Percentiles rank a stretch among this genome's conserved stretches.
These are phyloP conservation scores for Nitzschia inconspicua DNA, from an alignment of 108 stramenopile species.

Conservation along the genomic window DNA sequence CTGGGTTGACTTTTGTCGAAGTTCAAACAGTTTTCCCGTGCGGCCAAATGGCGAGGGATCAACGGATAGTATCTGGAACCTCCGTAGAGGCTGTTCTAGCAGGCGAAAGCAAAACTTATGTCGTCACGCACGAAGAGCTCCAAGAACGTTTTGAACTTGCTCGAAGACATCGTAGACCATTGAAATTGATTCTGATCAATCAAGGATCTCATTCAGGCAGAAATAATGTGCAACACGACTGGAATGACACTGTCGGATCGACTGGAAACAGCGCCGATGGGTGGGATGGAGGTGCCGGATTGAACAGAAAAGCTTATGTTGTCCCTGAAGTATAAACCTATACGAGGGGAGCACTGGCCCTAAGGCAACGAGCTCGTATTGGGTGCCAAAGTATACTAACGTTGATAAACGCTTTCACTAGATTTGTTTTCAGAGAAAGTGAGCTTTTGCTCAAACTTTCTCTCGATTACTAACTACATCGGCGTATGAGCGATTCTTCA, in stretches of 20 bases:
- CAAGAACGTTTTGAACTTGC: background rate
- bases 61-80: background rate
- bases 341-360: too few species aligned
- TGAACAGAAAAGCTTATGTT: too few species aligned
- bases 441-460: too few species aligned
- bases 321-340: too few species aligned
- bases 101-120: background rate
- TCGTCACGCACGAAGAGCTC: background rate
- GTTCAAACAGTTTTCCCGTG: background rate
- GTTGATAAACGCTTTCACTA: too few species aligned
- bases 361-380: too few species aligned
- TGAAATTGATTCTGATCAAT: background rate
- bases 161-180: background rate
- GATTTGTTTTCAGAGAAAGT: too few species aligned
- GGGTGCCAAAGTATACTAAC: too few species aligned
- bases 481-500: too few species aligned
- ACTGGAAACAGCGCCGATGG: background rate
- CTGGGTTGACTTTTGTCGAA: too few species aligned
- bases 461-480: too few species aligned
- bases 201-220: background rate
- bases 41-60: conserved; percentile 7
- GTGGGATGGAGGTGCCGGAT: conserved; percentile 8
- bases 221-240: background rate
- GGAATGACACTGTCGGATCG: conserved; percentile 3
- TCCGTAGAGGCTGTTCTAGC: background rate